Evolutionary conservation across 495 filamentous ascomycete species (phyloP), one percentile per base, ranked within the genome.

Genomic region (Cladorrhinum samala): DNA sequence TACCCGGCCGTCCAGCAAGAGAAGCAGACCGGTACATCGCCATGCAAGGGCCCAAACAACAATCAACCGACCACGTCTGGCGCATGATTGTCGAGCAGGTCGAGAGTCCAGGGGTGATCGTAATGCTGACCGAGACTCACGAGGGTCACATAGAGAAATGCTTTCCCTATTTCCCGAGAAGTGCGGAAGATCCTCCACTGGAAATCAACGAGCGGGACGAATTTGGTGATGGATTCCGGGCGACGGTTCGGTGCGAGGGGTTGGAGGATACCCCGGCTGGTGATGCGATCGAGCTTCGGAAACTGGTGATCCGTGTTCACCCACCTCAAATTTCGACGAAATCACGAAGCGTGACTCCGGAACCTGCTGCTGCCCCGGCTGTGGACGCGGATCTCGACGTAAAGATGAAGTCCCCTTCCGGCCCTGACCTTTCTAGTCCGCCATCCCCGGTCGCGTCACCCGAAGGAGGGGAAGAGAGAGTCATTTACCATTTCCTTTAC

Each of bases 51-150:
- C 93, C 93, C 1, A 96, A 91, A 67, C 66, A 76, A 55, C 74
- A 77, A 6, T 81, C 79, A 3, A 74, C 83, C 36, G 78, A 83
- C 56, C 88, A 95, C 62, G 86, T 94, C 40, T 99, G 92, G 90
- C 88, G 93, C 57, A 99, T 99, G 93, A 74, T 96, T 23, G 89
- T 89, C 69, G 84, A 95, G 52, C 89, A 96, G 70, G 84, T 83
- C 20, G 68, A 77, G 19, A 83, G 83, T 33, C 84, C 88, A 0
- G 88, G 82, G 2, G 89, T 99, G 19, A 86, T 99, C 47, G 85
- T 97, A 24, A 97, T 97, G 94, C 80, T 97, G 56, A 97, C 92
- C 18, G 87, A 91, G 63, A 95, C 88, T 0, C 83, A 88, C 55
- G 92, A 95, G 66, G 72, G 77, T 2, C 83, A 80, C n/a, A 76